Conservation (phyloP, 345 rosid genomes). For the Brassica cretica region DNA sequence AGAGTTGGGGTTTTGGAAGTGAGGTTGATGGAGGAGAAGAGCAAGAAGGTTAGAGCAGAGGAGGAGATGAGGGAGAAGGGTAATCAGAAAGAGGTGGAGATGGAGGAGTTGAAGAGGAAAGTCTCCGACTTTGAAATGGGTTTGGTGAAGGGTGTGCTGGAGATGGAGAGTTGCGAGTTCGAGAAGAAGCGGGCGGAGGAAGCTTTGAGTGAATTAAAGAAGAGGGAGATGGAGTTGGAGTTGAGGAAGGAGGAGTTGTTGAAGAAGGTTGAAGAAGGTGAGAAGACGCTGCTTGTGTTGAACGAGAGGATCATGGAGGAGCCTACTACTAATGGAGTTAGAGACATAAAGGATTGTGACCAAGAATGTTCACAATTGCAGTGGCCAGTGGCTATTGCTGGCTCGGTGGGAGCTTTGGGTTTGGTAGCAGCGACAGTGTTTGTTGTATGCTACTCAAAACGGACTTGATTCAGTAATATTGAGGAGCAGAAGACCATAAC, state of each 20-base stretch:
- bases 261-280: constrained; percentile 44
- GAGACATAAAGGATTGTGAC: constrained; percentile 14
- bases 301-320: constrained; percentile 40
- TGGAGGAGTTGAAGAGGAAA: constrained; percentile 42
- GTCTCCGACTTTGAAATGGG: constrained; percentile 41
- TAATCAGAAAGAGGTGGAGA: constrained; percentile 49
- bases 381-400: constrained; percentile 50
- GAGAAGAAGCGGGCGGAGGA: constrained; percentile 41
- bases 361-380: constrained; percentile 23
- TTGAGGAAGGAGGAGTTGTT: constrained; percentile 41
- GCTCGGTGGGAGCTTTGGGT: constrained; percentile 47
- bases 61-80: constrained; percentile 53
- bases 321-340: constrained; percentile 30
- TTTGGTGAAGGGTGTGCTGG: constrained; percentile 29
- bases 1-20: constrained; percentile 51
- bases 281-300: constrained; percentile 37
- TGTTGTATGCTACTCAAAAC: constrained; percentile 45
- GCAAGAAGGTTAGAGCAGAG: constrained; percentile 53
- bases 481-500: background rate
- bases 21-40: constrained; percentile 55
- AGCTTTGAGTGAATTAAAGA: constrained; percentile 35
- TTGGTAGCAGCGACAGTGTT: constrained; percentile 47
- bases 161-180: constrained; percentile 38
- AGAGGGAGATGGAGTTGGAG: constrained; percentile 36
- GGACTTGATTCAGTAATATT: constrained; percentile 8